Evolutionary conservation across 1,284 basidiomycete species (phyloP).

Genomic region (Dichomitus squalens): DNA sequence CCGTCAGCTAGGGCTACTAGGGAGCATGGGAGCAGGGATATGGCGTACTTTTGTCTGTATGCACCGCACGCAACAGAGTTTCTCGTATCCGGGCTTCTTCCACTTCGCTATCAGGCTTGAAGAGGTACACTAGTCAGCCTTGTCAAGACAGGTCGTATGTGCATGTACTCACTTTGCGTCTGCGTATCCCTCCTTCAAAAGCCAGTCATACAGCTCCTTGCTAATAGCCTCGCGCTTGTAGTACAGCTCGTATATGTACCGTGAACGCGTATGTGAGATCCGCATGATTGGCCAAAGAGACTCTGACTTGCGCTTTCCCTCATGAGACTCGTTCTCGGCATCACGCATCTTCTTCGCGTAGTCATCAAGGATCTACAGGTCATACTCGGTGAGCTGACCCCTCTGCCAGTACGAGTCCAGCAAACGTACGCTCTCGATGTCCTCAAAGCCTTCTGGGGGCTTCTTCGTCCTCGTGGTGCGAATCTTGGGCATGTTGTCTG

Average conservation of each 20-base stretch:
- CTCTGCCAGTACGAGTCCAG: background rate
- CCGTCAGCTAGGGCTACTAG: background rate
- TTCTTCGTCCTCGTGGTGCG: conserved; percentile 92
- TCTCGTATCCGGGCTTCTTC: conserved; percentile 99
- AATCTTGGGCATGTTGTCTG: conserved; percentile 86
- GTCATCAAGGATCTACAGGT: conserved; percentile 81
- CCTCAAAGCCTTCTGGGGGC: conserved; percentile 97
- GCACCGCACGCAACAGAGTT: conserved; percentile 95
- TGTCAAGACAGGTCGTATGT: background rate
- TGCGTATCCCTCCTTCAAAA: conserved; percentile 96
- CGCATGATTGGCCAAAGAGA: conserved; percentile 99
- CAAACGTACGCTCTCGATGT: conserved; percentile 76
- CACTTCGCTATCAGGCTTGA: conserved; percentile 95
- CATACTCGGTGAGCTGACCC: background rate
- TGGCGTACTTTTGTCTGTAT: conserved; percentile 86
- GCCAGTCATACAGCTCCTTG: conserved; percentile 96
- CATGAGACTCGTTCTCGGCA: conserved; percentile 96
- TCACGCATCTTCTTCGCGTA: conserved; percentile 97
- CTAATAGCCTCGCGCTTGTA: conserved; percentile 98
- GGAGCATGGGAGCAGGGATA: background rate
- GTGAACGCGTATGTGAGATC: conserved; percentile 91
- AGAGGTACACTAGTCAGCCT: background rate
- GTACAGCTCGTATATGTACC: conserved; percentile 98
- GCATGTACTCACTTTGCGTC: conserved; percentile 86
- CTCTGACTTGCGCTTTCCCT: conserved; percentile 97